Conservation (phyloP, 495 filamentous ascomycete genomes). For the Lentithecium fluviatile region DNA sequence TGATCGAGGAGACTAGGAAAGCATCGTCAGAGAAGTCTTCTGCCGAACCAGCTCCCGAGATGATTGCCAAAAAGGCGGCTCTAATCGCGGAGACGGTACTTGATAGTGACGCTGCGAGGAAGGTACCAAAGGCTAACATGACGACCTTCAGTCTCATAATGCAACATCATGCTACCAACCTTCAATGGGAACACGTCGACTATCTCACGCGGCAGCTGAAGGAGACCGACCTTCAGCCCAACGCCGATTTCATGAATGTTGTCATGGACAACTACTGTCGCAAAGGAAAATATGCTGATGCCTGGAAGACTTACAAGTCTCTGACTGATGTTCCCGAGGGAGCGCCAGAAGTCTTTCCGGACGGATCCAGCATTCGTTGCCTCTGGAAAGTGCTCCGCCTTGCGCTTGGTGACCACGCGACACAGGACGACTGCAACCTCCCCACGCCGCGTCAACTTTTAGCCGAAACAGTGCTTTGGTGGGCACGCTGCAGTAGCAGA, state of each 20-base stretch:
- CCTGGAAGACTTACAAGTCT: constrained; percentile 17
- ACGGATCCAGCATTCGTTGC: constrained; percentile 24
- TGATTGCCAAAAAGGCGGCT: not conserved
- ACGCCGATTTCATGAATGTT: constrained; percentile 20
- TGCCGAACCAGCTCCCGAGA: not conserved
- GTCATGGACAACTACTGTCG: constrained; percentile 26
- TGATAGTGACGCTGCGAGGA: not conserved
- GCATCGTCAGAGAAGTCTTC: not conserved
- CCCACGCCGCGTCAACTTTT: constrained; percentile 29
- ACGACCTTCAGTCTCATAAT: constrained; percentile 30
- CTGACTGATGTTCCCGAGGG: constrained; percentile 15
- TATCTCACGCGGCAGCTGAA: constrained; percentile 18
- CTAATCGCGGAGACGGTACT: not conserved
- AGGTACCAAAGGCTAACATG: constrained; percentile 23
- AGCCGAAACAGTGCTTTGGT: constrained; percentile 24
- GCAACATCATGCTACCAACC: constrained; percentile 16
- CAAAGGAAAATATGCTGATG: constrained; percentile 23
- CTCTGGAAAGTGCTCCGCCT: constrained; percentile 31
- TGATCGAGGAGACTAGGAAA: constrained; percentile 15
- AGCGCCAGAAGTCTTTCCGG: constrained; percentile 13
- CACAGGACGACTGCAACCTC: constrained; percentile 9
- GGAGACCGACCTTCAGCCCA: constrained; percentile 11
- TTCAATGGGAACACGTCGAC: constrained; percentile 31
- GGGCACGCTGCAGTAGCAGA: not conserved
- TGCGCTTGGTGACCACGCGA: constrained; percentile 17